A percentile compares a stretch with the other conserved stretches of the same genome.
Evolutionary conservation across 768 basidiomycete species (phyloP).

Genomic region (Mycena metata): DNA sequence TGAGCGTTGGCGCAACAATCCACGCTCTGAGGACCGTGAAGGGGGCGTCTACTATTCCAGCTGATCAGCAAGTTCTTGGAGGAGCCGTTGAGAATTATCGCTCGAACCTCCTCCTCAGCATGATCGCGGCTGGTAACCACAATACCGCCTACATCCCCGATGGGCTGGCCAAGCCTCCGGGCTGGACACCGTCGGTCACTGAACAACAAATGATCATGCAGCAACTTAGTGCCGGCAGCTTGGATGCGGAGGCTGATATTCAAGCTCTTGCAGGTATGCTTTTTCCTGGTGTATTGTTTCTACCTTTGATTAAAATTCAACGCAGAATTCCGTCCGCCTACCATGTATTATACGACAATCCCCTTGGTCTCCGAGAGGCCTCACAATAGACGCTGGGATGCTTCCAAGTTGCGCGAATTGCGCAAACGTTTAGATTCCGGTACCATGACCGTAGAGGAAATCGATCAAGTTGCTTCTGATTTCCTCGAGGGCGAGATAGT

Average conservation of each 20-base stretch:
- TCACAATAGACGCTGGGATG: slow-evolving; percentile 92
- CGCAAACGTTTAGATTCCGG: slow-evolving; percentile 95
- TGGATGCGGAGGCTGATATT: slow-evolving; percentile 88
- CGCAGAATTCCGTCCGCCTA: slow-evolving; percentile 90
- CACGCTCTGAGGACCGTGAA: slow-evolving; percentile 89
- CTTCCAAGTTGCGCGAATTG: slow-evolving; percentile 92
- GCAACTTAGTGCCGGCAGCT: slow-evolving; percentile 83
- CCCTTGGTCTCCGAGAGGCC: slow-evolving; percentile 89
- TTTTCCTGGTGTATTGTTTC: slow-evolving; percentile 10
- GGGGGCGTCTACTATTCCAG: slow-evolving; percentile 92
- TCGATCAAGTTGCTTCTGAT: slow-evolving; percentile 91
- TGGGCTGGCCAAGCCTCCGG: slow-evolving; percentile 69
- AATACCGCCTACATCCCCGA: slow-evolving; percentile 68
- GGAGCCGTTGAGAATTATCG: slow-evolving; percentile 96
- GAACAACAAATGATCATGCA: slow-evolving; percentile 99
- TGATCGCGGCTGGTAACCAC: slow-evolving; percentile 85
- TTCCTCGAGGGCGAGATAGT: slow-evolving; percentile 96
- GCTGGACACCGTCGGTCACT: slow-evolving; percentile 82
- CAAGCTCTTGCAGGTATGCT: slow-evolving; percentile 86
- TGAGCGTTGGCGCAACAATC: slow-evolving; percentile 90
- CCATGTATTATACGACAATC: slow-evolving; percentile 97
- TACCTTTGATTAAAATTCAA: slow-evolving; percentile 16
- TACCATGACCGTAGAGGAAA: slow-evolving; percentile 84
- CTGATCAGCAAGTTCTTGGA: slow-evolving; percentile 93
- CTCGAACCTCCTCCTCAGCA: slow-evolving; percentile 89